These are phyloP conservation scores for Mycena citricolor DNA, from an alignment of 1,284 basidiomycete genomes.

Conservation along the genomic window DNA sequence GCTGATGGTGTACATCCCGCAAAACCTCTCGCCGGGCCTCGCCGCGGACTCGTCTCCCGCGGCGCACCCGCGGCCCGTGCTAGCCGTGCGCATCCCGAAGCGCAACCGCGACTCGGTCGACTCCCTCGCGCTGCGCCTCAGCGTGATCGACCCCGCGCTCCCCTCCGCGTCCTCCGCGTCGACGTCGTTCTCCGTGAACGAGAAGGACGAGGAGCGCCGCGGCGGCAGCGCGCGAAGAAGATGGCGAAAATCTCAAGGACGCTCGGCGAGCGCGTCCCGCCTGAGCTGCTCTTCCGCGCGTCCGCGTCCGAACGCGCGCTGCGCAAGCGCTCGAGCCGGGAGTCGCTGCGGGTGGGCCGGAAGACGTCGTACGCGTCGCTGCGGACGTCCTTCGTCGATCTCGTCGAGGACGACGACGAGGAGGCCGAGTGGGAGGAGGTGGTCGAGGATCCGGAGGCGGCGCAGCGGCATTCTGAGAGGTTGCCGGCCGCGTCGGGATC, in stretches of 20 bases:
- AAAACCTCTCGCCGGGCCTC: neutral
- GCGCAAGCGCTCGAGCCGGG: neutral
- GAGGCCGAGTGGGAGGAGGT: neutral
- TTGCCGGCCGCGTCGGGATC: too few species aligned
- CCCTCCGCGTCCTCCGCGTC: neutral
- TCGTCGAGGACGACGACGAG: neutral
- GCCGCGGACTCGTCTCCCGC: neutral
- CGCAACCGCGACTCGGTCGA: neutral
- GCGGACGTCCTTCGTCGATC: neutral
- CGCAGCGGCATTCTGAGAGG: too few species aligned
- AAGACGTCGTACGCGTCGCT: neutral
- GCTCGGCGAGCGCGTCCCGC: constrained; percentile 18
- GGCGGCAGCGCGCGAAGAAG: constrained; percentile 10
- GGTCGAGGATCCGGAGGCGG: too few species aligned
- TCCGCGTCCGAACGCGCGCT: neutral
- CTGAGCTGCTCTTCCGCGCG: constrained; percentile 16
- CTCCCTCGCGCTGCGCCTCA: too few species aligned
- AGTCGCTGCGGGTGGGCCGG: neutral
- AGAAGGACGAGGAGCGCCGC: neutral
- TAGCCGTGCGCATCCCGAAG: constrained; percentile 9
- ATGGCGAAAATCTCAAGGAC: constrained; percentile 19
- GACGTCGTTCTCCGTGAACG: neutral
- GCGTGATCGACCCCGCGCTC: constrained; percentile 3
- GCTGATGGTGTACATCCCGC: neutral
- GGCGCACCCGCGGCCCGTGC: constrained; percentile 8